These are phyloP conservation scores for Tetracladium setigerum DNA, from an alignment of 495 filamentous ascomycete species.

Conservation along the genomic window DNA sequence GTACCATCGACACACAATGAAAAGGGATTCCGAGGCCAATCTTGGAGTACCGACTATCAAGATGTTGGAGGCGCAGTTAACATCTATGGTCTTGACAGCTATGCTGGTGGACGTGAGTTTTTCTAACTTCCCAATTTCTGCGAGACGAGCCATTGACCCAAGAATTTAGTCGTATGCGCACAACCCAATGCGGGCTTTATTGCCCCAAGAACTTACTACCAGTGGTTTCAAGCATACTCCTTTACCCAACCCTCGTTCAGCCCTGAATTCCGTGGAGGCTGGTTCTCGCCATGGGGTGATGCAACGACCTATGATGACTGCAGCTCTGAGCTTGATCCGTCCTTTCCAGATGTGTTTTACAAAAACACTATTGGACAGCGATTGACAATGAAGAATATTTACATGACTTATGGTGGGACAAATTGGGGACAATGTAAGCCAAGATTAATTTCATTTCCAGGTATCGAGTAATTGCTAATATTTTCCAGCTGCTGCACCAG, in stretches of 20 bases:
- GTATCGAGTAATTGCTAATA: neutral
- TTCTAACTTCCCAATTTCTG: no score
- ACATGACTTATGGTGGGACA: slow-evolving; percentile 52
- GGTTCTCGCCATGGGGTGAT: slow-evolving; percentile 43
- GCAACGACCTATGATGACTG: slow-evolving; percentile 41
- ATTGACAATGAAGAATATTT: slow-evolving; percentile 41
- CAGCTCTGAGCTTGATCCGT: slow-evolving; percentile 36
- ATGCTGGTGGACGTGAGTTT: slow-evolving; percentile 35
- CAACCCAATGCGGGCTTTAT: slow-evolving; percentile 41
- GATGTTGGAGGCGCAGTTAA: slow-evolving; percentile 48
- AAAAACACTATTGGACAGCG: slow-evolving; percentile 47
- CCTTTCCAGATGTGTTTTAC: slow-evolving; percentile 49
- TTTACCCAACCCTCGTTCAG: slow-evolving; percentile 44
- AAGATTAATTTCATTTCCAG: neutral
- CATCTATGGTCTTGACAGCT: slow-evolving; percentile 48
- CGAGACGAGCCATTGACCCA: neutral
- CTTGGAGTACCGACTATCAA: slow-evolving; percentile 48
- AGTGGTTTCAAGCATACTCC: slow-evolving; percentile 50
- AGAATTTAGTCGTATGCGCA: slow-evolving; percentile 33
- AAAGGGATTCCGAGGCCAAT: slow-evolving; percentile 40
- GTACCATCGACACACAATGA: slow-evolving; percentile 47
- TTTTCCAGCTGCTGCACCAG: slow-evolving; percentile 32
- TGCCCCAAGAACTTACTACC: slow-evolving; percentile 43
- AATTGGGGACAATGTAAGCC: slow-evolving; percentile 41
- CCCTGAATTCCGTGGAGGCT: slow-evolving; percentile 48